Percentiles rank a stretch among this genome's conserved stretches.
Conservation (phyloP, 2,329 filamentous ascomycete species). For the Ophiostoma australiae region DNA sequence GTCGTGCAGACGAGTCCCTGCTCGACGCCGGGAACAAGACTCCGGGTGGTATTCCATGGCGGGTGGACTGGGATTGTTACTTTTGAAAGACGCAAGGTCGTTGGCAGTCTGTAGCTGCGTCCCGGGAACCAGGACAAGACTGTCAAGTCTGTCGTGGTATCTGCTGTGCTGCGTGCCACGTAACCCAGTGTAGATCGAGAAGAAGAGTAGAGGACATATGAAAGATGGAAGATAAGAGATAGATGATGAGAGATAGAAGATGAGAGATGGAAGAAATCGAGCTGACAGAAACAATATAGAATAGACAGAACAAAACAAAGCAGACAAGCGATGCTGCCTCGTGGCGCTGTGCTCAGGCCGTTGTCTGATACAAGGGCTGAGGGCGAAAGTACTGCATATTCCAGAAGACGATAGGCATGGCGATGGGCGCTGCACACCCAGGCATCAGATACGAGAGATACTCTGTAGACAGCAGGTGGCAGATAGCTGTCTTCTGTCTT, state of each 20-base stretch:
- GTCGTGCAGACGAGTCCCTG: background rate
- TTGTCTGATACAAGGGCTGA: constrained; percentile 3
- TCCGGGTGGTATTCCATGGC: background rate
- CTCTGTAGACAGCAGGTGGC: background rate
- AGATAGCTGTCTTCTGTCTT: background rate
- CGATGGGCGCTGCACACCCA: too few relatives aligned
- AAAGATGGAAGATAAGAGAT: background rate
- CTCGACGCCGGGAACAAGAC: constrained; percentile 1
- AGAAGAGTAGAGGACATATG: background rate
- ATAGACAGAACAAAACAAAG: too few relatives aligned
- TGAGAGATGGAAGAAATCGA: too few relatives aligned
- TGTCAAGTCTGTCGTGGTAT: background rate
- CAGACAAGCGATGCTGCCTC: background rate
- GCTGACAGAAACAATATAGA: too few relatives aligned
- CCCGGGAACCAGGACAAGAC: background rate
- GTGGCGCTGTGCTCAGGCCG: background rate
- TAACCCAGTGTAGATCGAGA: background rate
- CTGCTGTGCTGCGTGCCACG: background rate
- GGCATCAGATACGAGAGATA: background rate
- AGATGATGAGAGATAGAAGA: too few relatives aligned
- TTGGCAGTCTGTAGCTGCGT: background rate
- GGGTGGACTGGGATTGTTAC: background rate
- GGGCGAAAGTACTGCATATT: constrained; percentile 1
- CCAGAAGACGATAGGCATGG: background rate
- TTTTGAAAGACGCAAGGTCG: background rate